phyloP scores from a whole-genome alignment of 192 early-diverging fungal species.

The Geranomyces michiganensis region DNA sequence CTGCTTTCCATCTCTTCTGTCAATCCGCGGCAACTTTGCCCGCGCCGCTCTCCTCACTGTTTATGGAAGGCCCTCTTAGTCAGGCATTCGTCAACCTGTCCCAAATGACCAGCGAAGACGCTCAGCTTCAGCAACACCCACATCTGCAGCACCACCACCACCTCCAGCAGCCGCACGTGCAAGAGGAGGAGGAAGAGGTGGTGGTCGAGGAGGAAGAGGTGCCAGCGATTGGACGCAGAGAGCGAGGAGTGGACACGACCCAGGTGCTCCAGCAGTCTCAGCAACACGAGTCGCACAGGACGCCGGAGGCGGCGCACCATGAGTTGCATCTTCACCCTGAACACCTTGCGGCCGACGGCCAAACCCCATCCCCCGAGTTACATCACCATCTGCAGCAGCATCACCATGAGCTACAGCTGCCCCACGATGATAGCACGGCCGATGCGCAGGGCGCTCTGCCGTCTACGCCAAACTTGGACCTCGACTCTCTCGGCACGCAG shows the following conservation, averaged over 20 bases:
- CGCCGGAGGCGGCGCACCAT: neutral
- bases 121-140: slow-evolving; percentile 5
- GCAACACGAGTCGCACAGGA: neutral
- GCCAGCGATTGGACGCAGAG: too few species aligned
- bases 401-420: neutral
- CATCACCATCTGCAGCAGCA: slow-evolving; percentile 9
- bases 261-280: neutral
- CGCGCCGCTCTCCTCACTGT: neutral
- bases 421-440: neutral
- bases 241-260: too few species aligned
- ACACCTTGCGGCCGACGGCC: too few species aligned
- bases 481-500: neutral
- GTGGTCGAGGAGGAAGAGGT: neutral
- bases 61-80: slow-evolving; percentile 4
- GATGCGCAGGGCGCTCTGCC: slow-evolving; percentile 7
- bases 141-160: slow-evolving; percentile 6
- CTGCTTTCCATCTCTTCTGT: neutral
- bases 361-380: neutral
- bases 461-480: neutral
- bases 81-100: slow-evolving; percentile 25
- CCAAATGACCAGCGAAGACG: slow-evolving; percentile 10
- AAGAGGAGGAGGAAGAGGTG: neutral
- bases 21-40: neutral
- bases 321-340: slow-evolving; percentile 1
- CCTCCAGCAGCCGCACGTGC: neutral